Percentiles rank a stretch among this genome's conserved stretches.
Evolutionary conservation across 2,329 filamentous ascomycete genomes (phyloP).

Genomic region (Aureobasidium zeae): DNA sequence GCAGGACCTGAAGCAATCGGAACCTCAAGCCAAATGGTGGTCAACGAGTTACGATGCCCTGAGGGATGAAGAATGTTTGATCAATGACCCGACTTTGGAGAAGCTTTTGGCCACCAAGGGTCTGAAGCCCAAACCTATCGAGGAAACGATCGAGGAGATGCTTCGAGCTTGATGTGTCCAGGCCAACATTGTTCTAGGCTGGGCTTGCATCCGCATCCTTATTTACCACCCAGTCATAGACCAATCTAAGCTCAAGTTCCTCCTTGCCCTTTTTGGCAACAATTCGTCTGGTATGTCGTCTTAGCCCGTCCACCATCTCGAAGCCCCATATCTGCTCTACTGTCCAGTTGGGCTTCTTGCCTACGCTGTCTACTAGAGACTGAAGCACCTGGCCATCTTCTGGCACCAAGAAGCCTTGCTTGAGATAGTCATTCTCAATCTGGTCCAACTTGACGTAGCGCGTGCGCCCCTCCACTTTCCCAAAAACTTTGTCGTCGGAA

Average conservation of each 20-base stretch:
- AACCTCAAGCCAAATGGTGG: constrained; percentile 38
- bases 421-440: constrained; percentile 41
- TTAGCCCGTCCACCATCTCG: constrained; percentile 33
- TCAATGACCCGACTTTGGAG: constrained; percentile 35
- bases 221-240: constrained; percentile 34
- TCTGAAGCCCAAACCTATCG: constrained; percentile 29
- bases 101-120: constrained; percentile 29
- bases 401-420: constrained; percentile 40
- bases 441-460: constrained; percentile 34
- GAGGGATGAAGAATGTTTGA: constrained; percentile 34
- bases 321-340: constrained; percentile 47
- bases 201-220: constrained; percentile 7
- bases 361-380: constrained; percentile 41
- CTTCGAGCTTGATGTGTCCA: not conserved
- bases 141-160: constrained; percentile 36
- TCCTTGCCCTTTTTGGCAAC: constrained; percentile 33
- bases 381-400: constrained; percentile 37
- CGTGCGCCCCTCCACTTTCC: constrained; percentile 52
- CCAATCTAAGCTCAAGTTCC: constrained; percentile 32
- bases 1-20: constrained; percentile 29
- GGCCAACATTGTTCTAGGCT: not conserved
- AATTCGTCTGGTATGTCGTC: constrained; percentile 33
- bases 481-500: constrained; percentile 74
- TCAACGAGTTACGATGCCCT: constrained; percentile 37
- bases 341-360: constrained; percentile 36